Evolutionary conservation across 2,329 filamentous ascomycete species (phyloP).

Genomic region (Parascedosporium putredinis): DNA sequence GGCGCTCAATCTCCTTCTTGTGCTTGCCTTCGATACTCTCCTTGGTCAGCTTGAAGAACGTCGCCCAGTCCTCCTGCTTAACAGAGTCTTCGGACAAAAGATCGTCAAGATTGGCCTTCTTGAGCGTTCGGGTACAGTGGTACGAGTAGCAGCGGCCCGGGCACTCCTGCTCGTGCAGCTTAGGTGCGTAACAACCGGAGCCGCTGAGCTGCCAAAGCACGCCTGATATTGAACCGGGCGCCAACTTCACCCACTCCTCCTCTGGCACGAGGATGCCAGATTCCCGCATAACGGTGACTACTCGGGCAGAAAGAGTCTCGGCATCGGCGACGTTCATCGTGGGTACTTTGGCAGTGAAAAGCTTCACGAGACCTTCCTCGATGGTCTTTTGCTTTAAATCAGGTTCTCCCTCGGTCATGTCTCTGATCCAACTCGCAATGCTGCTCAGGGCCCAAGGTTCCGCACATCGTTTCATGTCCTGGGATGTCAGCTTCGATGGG

Average conservation of each 20-base stretch:
- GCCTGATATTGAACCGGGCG: slow-evolving; percentile 68
- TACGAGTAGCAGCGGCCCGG: slow-evolving; percentile 81
- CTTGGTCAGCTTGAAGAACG: slow-evolving; percentile 75
- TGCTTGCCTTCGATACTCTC: slow-evolving; percentile 60
- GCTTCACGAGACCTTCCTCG: slow-evolving; percentile 73
- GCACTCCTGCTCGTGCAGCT: slow-evolving; percentile 61
- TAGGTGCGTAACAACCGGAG: slow-evolving; percentile 80
- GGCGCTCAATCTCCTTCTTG: slow-evolving; percentile 83
- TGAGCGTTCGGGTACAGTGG: slow-evolving; percentile 86
- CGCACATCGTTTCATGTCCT: slow-evolving; percentile 72
- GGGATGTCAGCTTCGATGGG: slow-evolving; percentile 68
- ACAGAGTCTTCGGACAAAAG: slow-evolving; percentile 60
- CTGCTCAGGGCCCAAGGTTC: slow-evolving; percentile 91
- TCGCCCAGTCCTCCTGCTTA: slow-evolving; percentile 69
- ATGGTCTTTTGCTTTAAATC: slow-evolving; percentile 79
- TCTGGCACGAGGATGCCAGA: slow-evolving; percentile 71
- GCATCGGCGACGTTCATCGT: slow-evolving; percentile 98
- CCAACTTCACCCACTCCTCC: slow-evolving; percentile 97
- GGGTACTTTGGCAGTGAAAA: slow-evolving; percentile 91
- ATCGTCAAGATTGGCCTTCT: slow-evolving; percentile 81
- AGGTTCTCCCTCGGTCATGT: slow-evolving; percentile 82
- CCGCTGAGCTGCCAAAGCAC: slow-evolving; percentile 91
- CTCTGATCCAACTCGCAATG: slow-evolving; percentile 77
- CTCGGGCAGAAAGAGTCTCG: slow-evolving; percentile 68
- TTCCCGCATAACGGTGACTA: slow-evolving; percentile 70